Base-by-base conservation (phyloP, 2,329 filamentous ascomycete species). In the Hypocrella siamensis region DNA sequence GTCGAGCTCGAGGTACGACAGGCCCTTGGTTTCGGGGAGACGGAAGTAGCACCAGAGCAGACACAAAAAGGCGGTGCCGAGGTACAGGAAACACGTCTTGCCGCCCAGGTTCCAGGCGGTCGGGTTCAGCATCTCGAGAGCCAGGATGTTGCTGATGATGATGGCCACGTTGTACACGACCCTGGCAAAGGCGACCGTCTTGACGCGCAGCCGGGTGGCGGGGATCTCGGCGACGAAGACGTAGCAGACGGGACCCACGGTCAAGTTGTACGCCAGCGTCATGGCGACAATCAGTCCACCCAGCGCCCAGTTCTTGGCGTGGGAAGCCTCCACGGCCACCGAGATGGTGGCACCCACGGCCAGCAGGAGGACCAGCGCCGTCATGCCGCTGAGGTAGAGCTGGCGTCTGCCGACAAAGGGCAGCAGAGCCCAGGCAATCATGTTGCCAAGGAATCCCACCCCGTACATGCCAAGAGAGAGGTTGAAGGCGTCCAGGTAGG, bases 371-470 rank as follows among this genome's bases (percentile, higher is more conserved):
- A 48, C 41, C 17, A 36, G 31, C 15, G 32, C 41, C 1, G 33
- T 37, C 17, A 60, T 43, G 4, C 60, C 60, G 9, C 26, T 36
- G 10, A 61, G 38, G 37, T 54, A 61, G 30, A 62, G 52, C 4
- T 46, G 51, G 9, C 60, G 49, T 4, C 59, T 56, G 11, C 60
- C 60, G n/a, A 52, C 44, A 5, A 43, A 42, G 30, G 49, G 48
- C 17, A 62, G 51, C 8, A 54, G 47, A 10, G 51, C 44, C 49
- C 54, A 60, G 5, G 57, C 58, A 26, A 58, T 34, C 19, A 59
- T 42, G 16, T 52, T 51, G 11, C 61, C 53, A n/a, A 54, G 18
- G 26, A 62, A 57, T 8, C 53, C 60, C 22, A 61, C 47, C 8
- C 47, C 51, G 6, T 53, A 57, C 19, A 53, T 54, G 4, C 49